Evolutionary conservation across 768 basidiomycete species (phyloP).

Genomic region (Porpolomopsis calyptriformis): DNA sequence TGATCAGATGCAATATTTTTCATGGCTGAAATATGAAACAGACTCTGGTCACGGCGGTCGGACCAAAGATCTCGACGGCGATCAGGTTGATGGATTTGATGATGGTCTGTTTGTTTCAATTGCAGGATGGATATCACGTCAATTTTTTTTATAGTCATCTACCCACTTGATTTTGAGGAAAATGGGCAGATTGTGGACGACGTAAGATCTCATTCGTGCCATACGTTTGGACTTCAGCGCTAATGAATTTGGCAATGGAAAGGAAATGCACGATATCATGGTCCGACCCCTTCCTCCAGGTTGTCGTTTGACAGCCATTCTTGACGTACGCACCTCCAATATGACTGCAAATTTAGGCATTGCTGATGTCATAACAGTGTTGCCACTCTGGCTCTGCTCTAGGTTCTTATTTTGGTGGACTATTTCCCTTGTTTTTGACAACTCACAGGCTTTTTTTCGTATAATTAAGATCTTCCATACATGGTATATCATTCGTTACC

Average conservation of each 20-base stretch:
- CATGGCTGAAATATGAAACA: conserved; percentile 18
- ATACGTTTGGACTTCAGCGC: neutral
- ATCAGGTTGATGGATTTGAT: conserved; percentile 77
- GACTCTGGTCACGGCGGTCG: conserved; percentile 95
- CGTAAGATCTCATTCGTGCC: conserved; percentile 31
- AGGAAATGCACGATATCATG: conserved; percentile 73
- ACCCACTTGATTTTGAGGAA: conserved; percentile 53
- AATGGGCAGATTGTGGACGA: conserved; percentile 84
- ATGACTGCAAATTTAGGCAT: neutral
- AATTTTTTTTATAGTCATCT: conserved; percentile 53
- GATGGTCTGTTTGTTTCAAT: conserved; percentile 40
- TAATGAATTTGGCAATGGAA: conserved; percentile 4
- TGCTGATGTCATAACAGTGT: conserved; percentile 32
- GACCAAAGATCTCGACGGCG: conserved; percentile 70
- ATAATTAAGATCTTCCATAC: conserved; percentile 58
- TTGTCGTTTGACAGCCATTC: conserved; percentile 74
- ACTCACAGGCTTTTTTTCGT: neutral
- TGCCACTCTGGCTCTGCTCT: conserved; percentile 88
- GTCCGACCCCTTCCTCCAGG: conserved; percentile 12
- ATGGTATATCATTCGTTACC: conserved; percentile 30
- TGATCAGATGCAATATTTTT: conserved; percentile 1
- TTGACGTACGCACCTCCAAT: conserved; percentile 45
- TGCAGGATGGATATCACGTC: neutral
- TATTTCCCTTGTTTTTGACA: neutral
- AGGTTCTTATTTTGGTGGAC: conserved; percentile 41